phyloP scores from a whole-genome alignment of 2,329 filamentous ascomycete species.

The Colletotrichum chlorophyti region DNA sequence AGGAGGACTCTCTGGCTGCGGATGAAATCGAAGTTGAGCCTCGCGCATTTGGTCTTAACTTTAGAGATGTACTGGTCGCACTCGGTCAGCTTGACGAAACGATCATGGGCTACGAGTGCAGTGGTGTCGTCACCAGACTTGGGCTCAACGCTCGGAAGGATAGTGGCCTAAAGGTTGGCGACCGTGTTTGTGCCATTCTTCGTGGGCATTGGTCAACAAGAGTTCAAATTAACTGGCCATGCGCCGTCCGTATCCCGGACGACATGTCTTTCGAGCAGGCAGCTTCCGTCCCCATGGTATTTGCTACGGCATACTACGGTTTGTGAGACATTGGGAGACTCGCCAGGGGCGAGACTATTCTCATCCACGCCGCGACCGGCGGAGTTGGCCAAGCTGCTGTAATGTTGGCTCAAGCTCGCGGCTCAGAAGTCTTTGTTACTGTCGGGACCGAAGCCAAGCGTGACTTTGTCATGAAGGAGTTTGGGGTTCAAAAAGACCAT shows the following conservation, averaged over 20 bases:
- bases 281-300: slow-evolving; percentile 43
- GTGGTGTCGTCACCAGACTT: slow-evolving; percentile 40
- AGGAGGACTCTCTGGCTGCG: neutral
- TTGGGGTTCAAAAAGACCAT: slow-evolving; percentile 23
- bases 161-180: slow-evolving; percentile 17
- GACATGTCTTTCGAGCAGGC: slow-evolving; percentile 42
- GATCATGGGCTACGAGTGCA: slow-evolving; percentile 39
- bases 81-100: slow-evolving; percentile 32
- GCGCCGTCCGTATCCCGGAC: slow-evolving; percentile 40
- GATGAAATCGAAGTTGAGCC: slow-evolving; percentile 37
- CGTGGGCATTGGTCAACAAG: slow-evolving; percentile 9
- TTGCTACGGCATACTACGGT: slow-evolving; percentile 39
- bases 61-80: slow-evolving; percentile 33
- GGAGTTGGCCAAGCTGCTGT: slow-evolving; percentile 46
- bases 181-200: slow-evolving; percentile 18
- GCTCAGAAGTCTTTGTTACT: slow-evolving; percentile 41
- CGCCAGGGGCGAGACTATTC: slow-evolving; percentile 37
- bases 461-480: slow-evolving; percentile 33
- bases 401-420: slow-evolving; percentile 36
- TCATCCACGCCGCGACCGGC: slow-evolving; percentile 45
- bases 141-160: slow-evolving; percentile 33
- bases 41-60: slow-evolving; percentile 36
- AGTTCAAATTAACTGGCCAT: slow-evolving; percentile 7
- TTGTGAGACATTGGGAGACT: slow-evolving; percentile 40
- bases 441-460: slow-evolving; percentile 38